These are phyloP conservation scores for Lactifluus hygrophoroides DNA, from an alignment of 768 basidiomycete genomes.

Conservation along the genomic window DNA sequence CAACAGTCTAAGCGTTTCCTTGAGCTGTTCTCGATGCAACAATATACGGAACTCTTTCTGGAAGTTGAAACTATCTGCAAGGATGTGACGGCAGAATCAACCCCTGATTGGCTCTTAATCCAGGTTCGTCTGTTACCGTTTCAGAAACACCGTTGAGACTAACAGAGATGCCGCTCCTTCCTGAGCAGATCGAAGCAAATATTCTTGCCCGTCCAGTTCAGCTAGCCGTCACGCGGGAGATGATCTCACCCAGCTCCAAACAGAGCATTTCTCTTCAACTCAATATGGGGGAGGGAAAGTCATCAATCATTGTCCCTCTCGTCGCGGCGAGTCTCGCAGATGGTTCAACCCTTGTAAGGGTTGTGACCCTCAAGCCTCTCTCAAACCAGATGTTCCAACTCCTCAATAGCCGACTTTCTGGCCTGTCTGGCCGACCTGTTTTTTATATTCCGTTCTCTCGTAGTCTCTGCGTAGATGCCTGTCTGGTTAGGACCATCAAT, in stretches of 20 bases:
- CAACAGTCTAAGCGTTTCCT: constrained; percentile 2
- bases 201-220: constrained; percentile 39
- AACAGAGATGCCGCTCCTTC: neutral
- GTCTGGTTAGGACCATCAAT: constrained; percentile 23
- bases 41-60: neutral
- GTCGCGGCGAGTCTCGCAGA: constrained; percentile 34
- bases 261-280: constrained; percentile 39
- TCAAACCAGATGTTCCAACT: constrained; percentile 40
- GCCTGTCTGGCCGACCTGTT: constrained; percentile 37
- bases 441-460: constrained; percentile 45
- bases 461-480: constrained; percentile 22
- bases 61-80: neutral
- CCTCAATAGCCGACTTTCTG: constrained; percentile 35
- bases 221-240: constrained; percentile 33
- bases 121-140: neutral
- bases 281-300: constrained; percentile 54
- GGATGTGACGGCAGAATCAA: neutral
- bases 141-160: too few species aligned
- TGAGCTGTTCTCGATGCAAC: neutral
- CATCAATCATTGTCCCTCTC: constrained; percentile 43
- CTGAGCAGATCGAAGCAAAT: constrained; percentile 36
- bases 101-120: constrained; percentile 9
- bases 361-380: constrained; percentile 42
- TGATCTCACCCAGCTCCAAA: constrained; percentile 34
- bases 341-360: constrained; percentile 35